These are phyloP conservation scores for Obba rivulosa DNA, from an alignment of 768 basidiomycete genomes.

Conservation along the genomic window DNA sequence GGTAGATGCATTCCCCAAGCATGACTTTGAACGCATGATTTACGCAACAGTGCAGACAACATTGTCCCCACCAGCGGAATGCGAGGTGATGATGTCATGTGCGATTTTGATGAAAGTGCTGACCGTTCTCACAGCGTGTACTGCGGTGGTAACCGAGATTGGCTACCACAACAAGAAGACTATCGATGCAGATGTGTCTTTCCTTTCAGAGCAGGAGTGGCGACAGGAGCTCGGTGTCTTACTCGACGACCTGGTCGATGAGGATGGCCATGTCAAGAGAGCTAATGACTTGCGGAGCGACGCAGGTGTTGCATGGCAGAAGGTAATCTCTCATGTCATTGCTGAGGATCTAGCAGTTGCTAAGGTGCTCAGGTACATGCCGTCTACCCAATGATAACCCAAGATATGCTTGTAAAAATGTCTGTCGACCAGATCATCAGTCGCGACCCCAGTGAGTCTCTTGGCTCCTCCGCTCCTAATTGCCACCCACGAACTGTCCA, in stretches of 20 bases:
- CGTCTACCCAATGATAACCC: slow-evolving; percentile 48
- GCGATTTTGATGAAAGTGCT: not conserved
- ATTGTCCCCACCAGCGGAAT: slow-evolving; percentile 65
- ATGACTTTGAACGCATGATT: not conserved
- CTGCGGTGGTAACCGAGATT: slow-evolving; percentile 61
- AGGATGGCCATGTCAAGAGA: slow-evolving; percentile 49
- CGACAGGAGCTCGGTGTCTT: slow-evolving; percentile 49
- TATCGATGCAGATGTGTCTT: slow-evolving; percentile 56
- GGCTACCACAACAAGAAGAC: slow-evolving; percentile 48
- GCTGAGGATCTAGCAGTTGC: not conserved
- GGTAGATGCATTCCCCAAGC: slow-evolving; percentile 27
- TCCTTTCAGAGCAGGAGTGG: slow-evolving; percentile 54
- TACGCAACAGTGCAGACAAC: slow-evolving; percentile 34
- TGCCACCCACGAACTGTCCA: slow-evolving; percentile 12
- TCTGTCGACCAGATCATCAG: slow-evolving; percentile 45
- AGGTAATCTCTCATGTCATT: slow-evolving; percentile 27
- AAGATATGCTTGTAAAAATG: slow-evolving; percentile 45
- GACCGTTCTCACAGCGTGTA: slow-evolving; percentile 42
- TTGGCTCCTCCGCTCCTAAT: not conserved
- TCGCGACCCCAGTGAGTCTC: slow-evolving; percentile 37
- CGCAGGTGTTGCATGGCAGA: slow-evolving; percentile 57
- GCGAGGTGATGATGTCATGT: slow-evolving; percentile 36
- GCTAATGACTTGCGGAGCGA: slow-evolving; percentile 52
- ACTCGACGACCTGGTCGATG: slow-evolving; percentile 52
- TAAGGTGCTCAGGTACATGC: slow-evolving; percentile 46